Evolutionary conservation across 1,139 yeast species (phyloP).

Genomic region (Nakaseomyces sp.): DNA sequence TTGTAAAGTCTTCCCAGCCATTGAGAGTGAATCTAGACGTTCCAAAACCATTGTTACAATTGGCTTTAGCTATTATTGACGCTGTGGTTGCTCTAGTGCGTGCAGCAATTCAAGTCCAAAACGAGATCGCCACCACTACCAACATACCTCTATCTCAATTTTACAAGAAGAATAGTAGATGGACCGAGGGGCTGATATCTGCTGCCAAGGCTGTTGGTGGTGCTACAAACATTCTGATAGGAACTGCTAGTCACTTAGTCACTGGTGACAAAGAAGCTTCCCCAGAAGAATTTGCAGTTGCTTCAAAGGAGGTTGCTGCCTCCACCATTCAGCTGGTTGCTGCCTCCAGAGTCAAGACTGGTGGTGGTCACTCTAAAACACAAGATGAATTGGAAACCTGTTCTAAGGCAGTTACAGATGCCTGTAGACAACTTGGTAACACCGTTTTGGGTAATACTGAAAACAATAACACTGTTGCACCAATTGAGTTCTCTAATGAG

Average conservation of each 20-base stretch:
- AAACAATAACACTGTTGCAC: constrained; percentile 29
- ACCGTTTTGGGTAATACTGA: constrained; percentile 12
- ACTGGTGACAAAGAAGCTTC: constrained; percentile 42
- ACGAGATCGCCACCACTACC: constrained; percentile 59
- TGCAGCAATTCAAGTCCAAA: constrained; percentile 76
- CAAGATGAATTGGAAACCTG: constrained; percentile 69
- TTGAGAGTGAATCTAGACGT: constrained; percentile 61
- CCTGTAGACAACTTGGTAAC: constrained; percentile 53
- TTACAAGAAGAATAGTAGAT: constrained; percentile 79
- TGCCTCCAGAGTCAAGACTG: constrained; percentile 82
- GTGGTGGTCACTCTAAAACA: constrained; percentile 62
- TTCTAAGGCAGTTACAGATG: constrained; percentile 58
- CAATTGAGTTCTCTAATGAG: constrained; percentile 61
- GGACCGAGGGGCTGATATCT: constrained; percentile 91
- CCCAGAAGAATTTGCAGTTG: constrained; percentile 80
- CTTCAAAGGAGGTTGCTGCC: constrained; percentile 87
- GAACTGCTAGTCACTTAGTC: constrained; percentile 80
- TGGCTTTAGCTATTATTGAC: constrained; percentile 75
- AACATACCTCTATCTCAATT: constrained; percentile 44
- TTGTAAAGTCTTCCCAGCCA: constrained; percentile 56
- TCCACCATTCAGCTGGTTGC: constrained; percentile 91
- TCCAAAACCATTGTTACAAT: constrained; percentile 67
- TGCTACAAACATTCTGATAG: constrained; percentile 69
- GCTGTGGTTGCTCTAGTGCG: constrained; percentile 65
- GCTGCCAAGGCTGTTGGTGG: constrained; percentile 88